Conservation (phyloP, 768 basidiomycete species). For the Pleurotus eryngii region DNA sequence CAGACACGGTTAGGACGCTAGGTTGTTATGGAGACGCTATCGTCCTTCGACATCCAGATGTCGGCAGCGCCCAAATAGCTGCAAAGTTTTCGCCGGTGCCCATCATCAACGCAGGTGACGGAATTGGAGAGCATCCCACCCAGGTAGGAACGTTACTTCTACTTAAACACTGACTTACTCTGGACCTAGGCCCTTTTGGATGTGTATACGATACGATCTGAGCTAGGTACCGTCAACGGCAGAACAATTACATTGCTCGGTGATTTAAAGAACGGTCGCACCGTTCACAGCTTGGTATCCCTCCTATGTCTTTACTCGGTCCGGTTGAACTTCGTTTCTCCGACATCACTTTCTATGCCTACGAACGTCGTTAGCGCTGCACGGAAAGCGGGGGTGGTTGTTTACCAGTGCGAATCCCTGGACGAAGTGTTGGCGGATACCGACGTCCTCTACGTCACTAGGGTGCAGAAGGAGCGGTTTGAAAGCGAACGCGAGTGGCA, state of each 20-base stretch:
- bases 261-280: constrained; percentile 96
- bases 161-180: constrained; percentile 2
- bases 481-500: constrained; percentile 78
- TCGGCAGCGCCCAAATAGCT: constrained; percentile 92
- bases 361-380: constrained; percentile 78
- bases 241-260: constrained; percentile 90
- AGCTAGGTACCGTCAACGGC: constrained; percentile 96
- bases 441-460: constrained; percentile 95
- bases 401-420: constrained; percentile 80
- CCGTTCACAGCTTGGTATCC: constrained; percentile 93
- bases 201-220: constrained; percentile 94
- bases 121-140: constrained; percentile 95
- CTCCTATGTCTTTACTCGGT: constrained; percentile 90
- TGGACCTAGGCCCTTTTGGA: constrained; percentile 71
- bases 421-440: constrained; percentile 91
- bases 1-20: constrained; percentile 91
- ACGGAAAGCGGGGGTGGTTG: constrained; percentile 75
- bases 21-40: constrained; percentile 95
- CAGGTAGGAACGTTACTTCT: constrained; percentile 48
- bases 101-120: constrained; percentile 95
- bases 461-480: constrained; percentile 95
- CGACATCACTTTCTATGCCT: constrained; percentile 85
- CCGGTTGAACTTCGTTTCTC: constrained; percentile 93
- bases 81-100: constrained; percentile 96
- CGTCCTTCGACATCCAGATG: constrained; percentile 90